These are phyloP conservation scores for Vitis hybrid DNA, from an alignment of 177 flowering plant genomes.

Conservation along the genomic window DNA sequence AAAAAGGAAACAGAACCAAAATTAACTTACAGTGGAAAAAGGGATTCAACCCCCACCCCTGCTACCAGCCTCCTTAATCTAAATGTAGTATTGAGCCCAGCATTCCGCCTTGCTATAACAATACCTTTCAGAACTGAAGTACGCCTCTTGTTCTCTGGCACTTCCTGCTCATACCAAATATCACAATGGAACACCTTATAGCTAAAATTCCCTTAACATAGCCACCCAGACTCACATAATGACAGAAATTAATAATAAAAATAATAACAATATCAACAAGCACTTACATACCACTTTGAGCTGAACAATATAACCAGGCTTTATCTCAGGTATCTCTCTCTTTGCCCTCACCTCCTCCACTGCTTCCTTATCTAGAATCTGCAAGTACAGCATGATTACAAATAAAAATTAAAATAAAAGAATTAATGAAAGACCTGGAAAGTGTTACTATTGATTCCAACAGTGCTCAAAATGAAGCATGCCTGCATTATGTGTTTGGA, in stretches of 20 bases:
- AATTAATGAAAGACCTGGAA: neutral
- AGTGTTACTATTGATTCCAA: neutral
- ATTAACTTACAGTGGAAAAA: slow-evolving; percentile 80
- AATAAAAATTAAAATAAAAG: neutral
- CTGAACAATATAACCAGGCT: slow-evolving; percentile 82
- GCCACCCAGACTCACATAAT: neutral
- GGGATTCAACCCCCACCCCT: slow-evolving; percentile 84
- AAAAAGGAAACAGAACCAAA: neutral
- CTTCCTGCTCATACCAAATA: slow-evolving; percentile 59
- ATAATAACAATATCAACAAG: neutral
- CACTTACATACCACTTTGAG: slow-evolving; percentile 79
- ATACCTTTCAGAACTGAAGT: slow-evolving; percentile 70
- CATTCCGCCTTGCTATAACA: slow-evolving; percentile 92
- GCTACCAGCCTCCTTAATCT: slow-evolving; percentile 87
- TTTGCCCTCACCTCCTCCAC: slow-evolving; percentile 65
- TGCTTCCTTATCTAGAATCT: slow-evolving; percentile 86
- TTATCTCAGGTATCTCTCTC: slow-evolving; percentile 81
- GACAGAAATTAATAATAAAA: neutral
- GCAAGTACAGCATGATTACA: neutral
- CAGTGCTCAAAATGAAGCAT: slow-evolving; percentile 3
- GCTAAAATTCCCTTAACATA: neutral
- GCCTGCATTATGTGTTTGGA: slow-evolving; percentile 93
- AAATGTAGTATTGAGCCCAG: slow-evolving; percentile 82
- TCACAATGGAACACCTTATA: neutral
- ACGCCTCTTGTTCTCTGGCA: slow-evolving; percentile 93